Evolutionary conservation across 2,329 filamentous ascomycete species (phyloP), one percentile per base, ranked within the genome.

Genomic region (Ophiosphaerella korrae): DNA sequence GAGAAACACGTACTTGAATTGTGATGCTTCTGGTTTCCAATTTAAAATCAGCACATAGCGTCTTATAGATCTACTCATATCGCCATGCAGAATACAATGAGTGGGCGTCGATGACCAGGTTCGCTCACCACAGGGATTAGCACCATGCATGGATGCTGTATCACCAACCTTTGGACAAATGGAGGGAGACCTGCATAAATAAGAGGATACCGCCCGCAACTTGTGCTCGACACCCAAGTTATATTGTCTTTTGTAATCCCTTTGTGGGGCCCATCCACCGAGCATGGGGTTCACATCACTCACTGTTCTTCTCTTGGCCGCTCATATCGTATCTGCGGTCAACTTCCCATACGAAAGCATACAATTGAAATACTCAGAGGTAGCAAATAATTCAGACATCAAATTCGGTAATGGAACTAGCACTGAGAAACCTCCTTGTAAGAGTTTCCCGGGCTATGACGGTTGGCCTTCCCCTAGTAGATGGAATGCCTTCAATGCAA

Each of bases 281-380:
- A 40, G 8, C 14, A 52, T 52, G 49, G 11, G 5, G 24, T 32
- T 26, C 16, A 11, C 45, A 33, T 7, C 42, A 26, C 24, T 43
- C 14, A 12, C 23, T 13, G 18, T 14, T 26, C 7, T 47, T 7
- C 18, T 45, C 14, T 24, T 49, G 42, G 39, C 32, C 24, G 47
- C 43, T 24, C 53, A 41, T 14, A 41, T 49, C 14, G 42, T 46
- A 3, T 39, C 42, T 16, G 63, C 58, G 6, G 49, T 58, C 51
- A 70, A 70, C 29, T 68, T 68, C 26, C 53, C 53, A 9, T 67
- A 59, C 24, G 67, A 68, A 39, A 46, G 48, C 23, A 45, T 60
- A 8, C 62, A 65, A 23, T 42, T 68, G 24, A 48, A 50, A 6
- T 59, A 63, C 8, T 39, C 29, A 14, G 65, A 68, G 29, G 52